These are phyloP conservation scores for Nakataea oryzae DNA, from an alignment of 2,329 filamentous ascomycete species.

Conservation along the genomic window DNA sequence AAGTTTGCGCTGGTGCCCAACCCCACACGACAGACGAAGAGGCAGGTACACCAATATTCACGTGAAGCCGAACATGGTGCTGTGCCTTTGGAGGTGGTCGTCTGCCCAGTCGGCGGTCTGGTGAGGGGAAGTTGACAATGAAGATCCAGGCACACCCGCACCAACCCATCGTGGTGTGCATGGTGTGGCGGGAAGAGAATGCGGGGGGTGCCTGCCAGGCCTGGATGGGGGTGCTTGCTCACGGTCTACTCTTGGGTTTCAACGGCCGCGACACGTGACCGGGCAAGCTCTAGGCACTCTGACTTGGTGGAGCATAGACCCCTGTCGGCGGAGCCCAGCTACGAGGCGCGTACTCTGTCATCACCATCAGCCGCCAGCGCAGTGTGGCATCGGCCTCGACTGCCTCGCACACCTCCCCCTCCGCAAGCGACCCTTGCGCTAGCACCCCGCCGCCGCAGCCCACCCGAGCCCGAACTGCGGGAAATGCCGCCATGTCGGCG, in stretches of 20 bases:
- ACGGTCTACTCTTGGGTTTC: too few species aligned
- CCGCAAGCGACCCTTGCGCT: neutral
- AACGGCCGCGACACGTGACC: neutral
- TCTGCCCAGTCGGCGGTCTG: neutral
- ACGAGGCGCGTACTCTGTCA: neutral
- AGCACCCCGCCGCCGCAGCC: neutral
- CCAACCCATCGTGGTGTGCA: neutral
- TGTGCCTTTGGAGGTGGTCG: neutral
- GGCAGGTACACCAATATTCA: neutral
- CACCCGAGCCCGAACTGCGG: neutral
- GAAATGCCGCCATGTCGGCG: conserved; percentile 8
- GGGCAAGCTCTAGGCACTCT: neutral
- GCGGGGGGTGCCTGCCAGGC: too few species aligned
- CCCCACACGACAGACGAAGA: neutral
- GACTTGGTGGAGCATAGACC: neutral
- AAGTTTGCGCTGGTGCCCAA: neutral
- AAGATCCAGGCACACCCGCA: too few species aligned
- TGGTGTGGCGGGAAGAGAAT: neutral
- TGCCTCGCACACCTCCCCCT: too few species aligned
- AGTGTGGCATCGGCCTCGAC: neutral
- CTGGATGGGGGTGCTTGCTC: too few species aligned
- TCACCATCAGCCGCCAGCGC: neutral
- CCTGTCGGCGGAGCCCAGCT: neutral
- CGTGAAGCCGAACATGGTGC: neutral
- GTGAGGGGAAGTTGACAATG: neutral